Percentiles rank a stretch among this genome's conserved stretches.
These are phyloP conservation scores for Mycena galopus DNA, from an alignment of 768 basidiomycete genomes.

Conservation along the genomic window DNA sequence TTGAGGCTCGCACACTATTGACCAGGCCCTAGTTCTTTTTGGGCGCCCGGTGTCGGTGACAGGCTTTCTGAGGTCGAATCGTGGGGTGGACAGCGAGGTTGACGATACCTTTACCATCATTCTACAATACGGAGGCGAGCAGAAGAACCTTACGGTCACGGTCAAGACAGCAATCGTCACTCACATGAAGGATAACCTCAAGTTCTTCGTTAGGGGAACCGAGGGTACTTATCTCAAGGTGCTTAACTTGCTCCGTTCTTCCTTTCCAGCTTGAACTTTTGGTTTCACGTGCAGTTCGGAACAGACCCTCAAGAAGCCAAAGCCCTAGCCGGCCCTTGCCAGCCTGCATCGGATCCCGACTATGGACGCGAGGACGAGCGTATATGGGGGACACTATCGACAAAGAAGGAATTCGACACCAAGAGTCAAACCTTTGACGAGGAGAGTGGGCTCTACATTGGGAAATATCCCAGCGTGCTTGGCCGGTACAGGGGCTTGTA, in stretches of 20 bases:
- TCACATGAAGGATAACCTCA: conserved; percentile 27
- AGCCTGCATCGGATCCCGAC: conserved; percentile 18
- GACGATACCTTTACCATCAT: conserved; percentile 26
- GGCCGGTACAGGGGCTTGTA: conserved; percentile 21
- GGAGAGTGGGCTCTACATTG: conserved; percentile 21
- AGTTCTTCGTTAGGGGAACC: conserved; percentile 21
- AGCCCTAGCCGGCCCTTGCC: conserved; percentile 19
- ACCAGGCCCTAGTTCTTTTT: conserved; percentile 24
- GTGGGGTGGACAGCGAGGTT: conserved; percentile 24
- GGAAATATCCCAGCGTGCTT: conserved; percentile 21
- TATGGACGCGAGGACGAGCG: conserved; percentile 24
- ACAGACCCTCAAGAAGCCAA: conserved; percentile 26
- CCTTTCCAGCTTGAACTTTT: conserved; percentile 21
- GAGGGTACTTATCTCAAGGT: conserved; percentile 26
- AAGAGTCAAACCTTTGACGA: conserved; percentile 17
- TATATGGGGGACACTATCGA: conserved; percentile 17
- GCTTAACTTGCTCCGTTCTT: conserved; percentile 17
- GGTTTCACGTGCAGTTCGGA: conserved; percentile 23
- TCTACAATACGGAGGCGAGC: conserved; percentile 25
- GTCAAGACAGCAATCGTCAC: conserved; percentile 26
- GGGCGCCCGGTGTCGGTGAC: conserved; percentile 25
- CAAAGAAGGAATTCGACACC: conserved; percentile 10
- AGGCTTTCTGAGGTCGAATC: conserved; percentile 24
- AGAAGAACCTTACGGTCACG: conserved; percentile 25
- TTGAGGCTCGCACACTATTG: conserved; percentile 24